Evolutionary conservation across 1,284 basidiomycete species (phyloP), one percentile per base, ranked within the genome.

Genomic region (Irpex sp.): DNA sequence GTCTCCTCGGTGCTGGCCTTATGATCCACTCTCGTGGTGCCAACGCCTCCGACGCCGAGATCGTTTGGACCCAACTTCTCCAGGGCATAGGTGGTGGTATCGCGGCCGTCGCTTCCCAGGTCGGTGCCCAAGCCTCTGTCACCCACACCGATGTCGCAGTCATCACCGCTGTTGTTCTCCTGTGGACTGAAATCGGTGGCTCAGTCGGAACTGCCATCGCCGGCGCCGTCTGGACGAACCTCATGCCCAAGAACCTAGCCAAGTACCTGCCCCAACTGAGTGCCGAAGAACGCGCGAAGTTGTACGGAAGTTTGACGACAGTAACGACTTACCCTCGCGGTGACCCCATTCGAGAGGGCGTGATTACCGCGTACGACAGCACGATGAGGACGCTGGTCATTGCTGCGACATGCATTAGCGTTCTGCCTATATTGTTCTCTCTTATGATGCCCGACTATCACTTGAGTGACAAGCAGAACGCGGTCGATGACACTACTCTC

Each of bases 41-140:
- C 6, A 75, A 82, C 52, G 85, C 80, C 2, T 83, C 82, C 53
- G 80, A 82, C 56, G 81, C 79, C 1, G 84, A 85, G 67, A 73
- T 88, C 49, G 82, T 91, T 28, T 82, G 84, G 79, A 87, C 86
- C 39, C 88, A 93, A 71, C 75, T 93, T 57, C 76, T 93, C 42
- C 90, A 92, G 74, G 90, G 90, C 58, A 75, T 88, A 14, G 91
- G 91, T 12, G 91, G 91, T 28, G 93, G 92, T 21, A 82, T 93
- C 65, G 87, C 91, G 0, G 82, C 87, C 1, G 79, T 87, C 55
- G 76, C 86, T 7, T 78, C 83, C 4, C 89, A 90, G 72, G 88
- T 93, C 60, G 87, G 84, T 45, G 87, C 91, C 0, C 93, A 95
- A 72, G 91, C 90, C 3, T 79, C 85, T 9, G 91, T 93, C 1